These are phyloP conservation scores for Bipolaris gigantea DNA, from an alignment of 2,329 filamentous ascomycete species.

Conservation along the genomic window DNA sequence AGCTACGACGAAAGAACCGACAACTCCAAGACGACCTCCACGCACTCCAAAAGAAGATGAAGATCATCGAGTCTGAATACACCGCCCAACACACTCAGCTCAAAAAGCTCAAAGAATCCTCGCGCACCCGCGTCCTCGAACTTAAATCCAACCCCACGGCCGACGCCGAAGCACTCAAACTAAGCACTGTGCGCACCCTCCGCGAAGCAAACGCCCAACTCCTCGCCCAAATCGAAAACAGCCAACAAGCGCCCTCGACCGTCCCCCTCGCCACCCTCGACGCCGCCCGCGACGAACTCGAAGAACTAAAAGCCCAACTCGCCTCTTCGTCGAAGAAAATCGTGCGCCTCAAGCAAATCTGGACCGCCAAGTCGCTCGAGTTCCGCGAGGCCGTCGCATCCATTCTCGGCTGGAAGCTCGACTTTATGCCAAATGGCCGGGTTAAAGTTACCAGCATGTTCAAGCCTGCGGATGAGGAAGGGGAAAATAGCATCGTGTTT, in stretches of 20 bases:
- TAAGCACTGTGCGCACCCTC: conserved; percentile 74
- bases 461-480: conserved; percentile 68
- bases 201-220: conserved; percentile 83
- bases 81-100: conserved; percentile 74
- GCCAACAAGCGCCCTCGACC: conserved; percentile 46
- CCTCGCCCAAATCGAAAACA: conserved; percentile 66
- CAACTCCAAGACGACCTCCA: conserved; percentile 78
- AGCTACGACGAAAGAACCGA: conserved; percentile 84
- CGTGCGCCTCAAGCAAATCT: conserved; percentile 87
- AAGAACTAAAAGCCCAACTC: conserved; percentile 54
- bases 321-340: conserved; percentile 78
- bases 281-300: conserved; percentile 73
- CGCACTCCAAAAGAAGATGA: conserved; percentile 68
- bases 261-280: conserved; percentile 79
- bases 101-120: conserved; percentile 64
- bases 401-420: conserved; percentile 89
- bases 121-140: conserved; percentile 79
- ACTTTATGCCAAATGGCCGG: conserved; percentile 96
- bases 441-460: conserved; percentile 89
- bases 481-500: conserved; percentile 68
- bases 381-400: conserved; percentile 94
- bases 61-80: conserved; percentile 74
- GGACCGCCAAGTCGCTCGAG: conserved; percentile 85
- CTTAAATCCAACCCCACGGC: conserved; percentile 91
- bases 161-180: conserved; percentile 80